Conservation (phyloP, 305 asterid species). For the Andrographis paniculata region DNA sequence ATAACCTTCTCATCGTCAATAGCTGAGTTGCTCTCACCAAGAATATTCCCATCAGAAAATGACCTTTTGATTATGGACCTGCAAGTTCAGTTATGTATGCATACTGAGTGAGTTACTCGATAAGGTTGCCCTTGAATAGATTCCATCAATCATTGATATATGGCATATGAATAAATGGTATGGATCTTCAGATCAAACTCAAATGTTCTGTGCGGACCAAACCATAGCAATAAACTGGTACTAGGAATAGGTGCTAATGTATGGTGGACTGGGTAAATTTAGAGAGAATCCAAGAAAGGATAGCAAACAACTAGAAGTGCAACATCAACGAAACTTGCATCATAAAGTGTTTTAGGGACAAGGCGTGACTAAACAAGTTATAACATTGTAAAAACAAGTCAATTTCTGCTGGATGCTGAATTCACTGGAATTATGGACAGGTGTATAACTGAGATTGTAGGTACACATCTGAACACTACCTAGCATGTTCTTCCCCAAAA, state of each 20-base stretch:
- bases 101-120: neutral
- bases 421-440: slow-evolving; percentile 2
- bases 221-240: neutral
- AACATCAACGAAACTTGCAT: slow-evolving; percentile 2
- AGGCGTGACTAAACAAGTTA: neutral
- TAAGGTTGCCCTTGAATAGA: neutral
- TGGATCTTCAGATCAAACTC: neutral
- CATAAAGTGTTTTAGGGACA: slow-evolving; percentile 6
- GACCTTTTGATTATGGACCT: slow-evolving; percentile 81
- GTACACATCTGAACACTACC: slow-evolving; percentile 31
- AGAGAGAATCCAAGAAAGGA: no score
- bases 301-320: no score
- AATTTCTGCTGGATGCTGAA: neutral
- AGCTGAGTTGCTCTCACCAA: slow-evolving; percentile 42
- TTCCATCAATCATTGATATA: neutral
- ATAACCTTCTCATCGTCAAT: slow-evolving; percentile 39
- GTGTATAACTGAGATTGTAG: neutral
- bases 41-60: slow-evolving; percentile 79
- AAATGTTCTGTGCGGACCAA: neutral
- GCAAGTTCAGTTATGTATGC: slow-evolving; percentile 21
- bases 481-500: slow-evolving; percentile 39
- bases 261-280: neutral
- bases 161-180: neutral
- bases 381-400: neutral
- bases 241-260: neutral